Evolutionary conservation across 1,139 yeast genomes (phyloP), one percentile per base, ranked within the genome.

Genomic region (Taphrina confusa): DNA sequence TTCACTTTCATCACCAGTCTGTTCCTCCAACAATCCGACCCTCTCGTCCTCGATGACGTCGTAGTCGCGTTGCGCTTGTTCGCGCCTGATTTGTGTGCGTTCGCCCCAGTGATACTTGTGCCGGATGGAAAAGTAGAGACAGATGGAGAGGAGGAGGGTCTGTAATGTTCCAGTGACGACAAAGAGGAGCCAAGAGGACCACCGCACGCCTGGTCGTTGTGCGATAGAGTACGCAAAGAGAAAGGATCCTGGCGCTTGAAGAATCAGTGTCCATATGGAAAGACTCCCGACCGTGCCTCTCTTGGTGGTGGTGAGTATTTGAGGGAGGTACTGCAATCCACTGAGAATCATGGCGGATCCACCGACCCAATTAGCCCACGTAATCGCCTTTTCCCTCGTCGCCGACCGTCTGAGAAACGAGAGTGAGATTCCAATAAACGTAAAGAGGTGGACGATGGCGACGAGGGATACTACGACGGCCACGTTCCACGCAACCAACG

Each of bases 161-260:
- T 89, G 96, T 27, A 86, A 71, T 1, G 75, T 66, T 0, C 92
- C 92, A 0, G 95, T 91, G 0, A 85, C 80, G 55, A 87, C 77
- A 68, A 84, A 86, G 4, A 95, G 87, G 33, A 87, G 72, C 95
- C 95, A 88, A 5, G 91, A 82, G 66, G 94, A 85, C 96, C 96
- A 88, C 64, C 82, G 82, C 0, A 92, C 82, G 1, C 90, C 94
- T 47, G 86, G 85, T 51, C 91, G 81, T 62, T 81, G 73, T 61
- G 82, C 85, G 60, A 89, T 74, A 1, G 88, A 82, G 14, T 82
- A 78, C 0, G 94, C 81, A 84, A 92, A 88, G 1, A 87, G 64
- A 66, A 81, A 85, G 25, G 96, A 95, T 12, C 96, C 96, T 0
- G 96, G 96, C 16, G 95, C 87, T 70, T 89, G 96, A 65, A 89